phyloP scores from a whole-genome alignment of 2,329 filamentous ascomycete species.

The Colletotrichum chrysophilum region DNA sequence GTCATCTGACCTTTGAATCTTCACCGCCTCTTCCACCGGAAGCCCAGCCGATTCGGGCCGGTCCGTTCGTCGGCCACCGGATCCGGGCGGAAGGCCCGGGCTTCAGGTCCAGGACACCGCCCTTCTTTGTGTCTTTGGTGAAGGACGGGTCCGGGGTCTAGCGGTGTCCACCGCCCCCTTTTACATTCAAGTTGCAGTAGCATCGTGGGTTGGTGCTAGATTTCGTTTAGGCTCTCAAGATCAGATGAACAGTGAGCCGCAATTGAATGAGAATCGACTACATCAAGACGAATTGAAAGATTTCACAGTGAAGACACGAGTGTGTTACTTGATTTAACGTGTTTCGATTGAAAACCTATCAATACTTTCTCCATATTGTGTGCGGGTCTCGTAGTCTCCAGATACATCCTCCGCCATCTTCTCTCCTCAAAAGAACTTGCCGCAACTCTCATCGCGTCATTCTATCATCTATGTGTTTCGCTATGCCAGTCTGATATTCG shows the following conservation, averaged over 20 bases:
- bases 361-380: background rate
- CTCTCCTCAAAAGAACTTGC: background rate
- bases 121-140: background rate
- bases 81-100: background rate
- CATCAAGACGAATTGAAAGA: background rate
- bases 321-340: background rate
- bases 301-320: background rate
- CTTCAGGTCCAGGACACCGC: background rate
- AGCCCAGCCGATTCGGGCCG: conserved; percentile 3
- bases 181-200: background rate
- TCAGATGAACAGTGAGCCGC: background rate
- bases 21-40: conserved; percentile 15
- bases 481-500: conserved; percentile 18
- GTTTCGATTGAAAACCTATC: background rate
- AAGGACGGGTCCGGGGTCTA: background rate
- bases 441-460: background rate
- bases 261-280: background rate
- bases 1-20: background rate
- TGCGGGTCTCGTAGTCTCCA: background rate
- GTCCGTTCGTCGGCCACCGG: conserved; percentile 4
- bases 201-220: background rate
- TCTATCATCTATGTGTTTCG: conserved; percentile 13
- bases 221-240: background rate
- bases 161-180: background rate
- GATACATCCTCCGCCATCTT: background rate